Evolutionary conservation across 177 flowering plant genomes (phyloP).

Genomic region (Tripterygium wilfordii): DNA sequence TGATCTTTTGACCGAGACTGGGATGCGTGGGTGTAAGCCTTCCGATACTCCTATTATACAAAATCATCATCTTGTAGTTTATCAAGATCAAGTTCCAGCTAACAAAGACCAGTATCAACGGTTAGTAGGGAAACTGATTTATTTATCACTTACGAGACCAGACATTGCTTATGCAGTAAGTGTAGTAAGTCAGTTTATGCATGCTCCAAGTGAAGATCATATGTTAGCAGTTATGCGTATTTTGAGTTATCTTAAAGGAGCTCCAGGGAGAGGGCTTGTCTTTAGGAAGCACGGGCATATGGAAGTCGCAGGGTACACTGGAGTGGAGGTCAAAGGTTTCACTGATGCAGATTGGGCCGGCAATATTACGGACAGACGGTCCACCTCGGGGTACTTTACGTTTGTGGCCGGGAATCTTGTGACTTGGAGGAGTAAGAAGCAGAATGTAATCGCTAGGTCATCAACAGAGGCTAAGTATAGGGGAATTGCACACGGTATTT

Average conservation of each 20-base stretch:
- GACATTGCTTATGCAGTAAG: neutral
- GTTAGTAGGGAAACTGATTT: neutral
- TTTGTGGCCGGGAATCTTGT: neutral
- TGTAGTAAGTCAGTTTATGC: neutral
- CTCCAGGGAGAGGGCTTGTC: neutral
- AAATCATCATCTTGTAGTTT: neutral
- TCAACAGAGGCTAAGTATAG: neutral
- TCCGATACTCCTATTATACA: neutral
- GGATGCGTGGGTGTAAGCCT: neutral
- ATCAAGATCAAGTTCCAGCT: neutral
- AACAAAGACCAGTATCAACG: neutral
- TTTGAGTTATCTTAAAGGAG: neutral
- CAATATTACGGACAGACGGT: neutral
- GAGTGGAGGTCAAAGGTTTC: conserved; percentile 1
- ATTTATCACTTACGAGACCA: neutral
- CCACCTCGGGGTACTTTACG: neutral
- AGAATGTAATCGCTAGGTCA: neutral
- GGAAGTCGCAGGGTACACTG: neutral
- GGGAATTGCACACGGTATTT: neutral
- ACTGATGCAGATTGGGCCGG: too few species aligned
- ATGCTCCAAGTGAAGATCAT: neutral
- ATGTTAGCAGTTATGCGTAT: neutral
- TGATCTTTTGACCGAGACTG: neutral
- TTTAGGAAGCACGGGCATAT: neutral
- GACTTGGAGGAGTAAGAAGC: neutral